Conservation (phyloP, 768 basidiomycete species). For the Kwoniella newhampshirensis region DNA sequence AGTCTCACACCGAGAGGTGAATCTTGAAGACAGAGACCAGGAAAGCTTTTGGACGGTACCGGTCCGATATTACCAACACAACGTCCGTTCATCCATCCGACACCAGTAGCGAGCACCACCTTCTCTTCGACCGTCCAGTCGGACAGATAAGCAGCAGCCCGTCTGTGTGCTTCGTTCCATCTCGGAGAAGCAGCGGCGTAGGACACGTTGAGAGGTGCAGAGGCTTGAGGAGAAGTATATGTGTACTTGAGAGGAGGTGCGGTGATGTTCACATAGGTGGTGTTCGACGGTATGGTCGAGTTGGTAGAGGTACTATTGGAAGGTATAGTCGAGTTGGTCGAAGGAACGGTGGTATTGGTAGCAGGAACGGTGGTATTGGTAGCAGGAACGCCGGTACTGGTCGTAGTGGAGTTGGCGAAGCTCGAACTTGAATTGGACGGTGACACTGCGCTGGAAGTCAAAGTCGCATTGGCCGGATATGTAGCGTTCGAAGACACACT, state of each 20-base stretch:
- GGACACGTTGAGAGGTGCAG: slow-evolving; percentile 1
- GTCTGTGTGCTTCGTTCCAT: slow-evolving; percentile 47
- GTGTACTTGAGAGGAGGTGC: not conserved
- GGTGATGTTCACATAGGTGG: not conserved
- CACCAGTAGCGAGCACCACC: slow-evolving; percentile 62
- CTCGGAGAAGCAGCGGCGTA: slow-evolving; percentile 8
- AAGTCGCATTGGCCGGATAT: not conserved
- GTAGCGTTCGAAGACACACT: not conserved
- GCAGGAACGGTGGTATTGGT: too few species aligned
- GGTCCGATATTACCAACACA: slow-evolving; percentile 40
- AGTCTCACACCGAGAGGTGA: slow-evolving; percentile 76
- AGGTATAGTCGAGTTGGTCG: not conserved
- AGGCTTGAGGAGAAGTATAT: slow-evolving; percentile 12
- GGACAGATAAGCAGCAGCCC: slow-evolving; percentile 51
- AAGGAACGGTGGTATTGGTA: too few species aligned
- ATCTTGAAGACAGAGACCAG: slow-evolving; percentile 53
- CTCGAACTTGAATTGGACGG: not conserved
- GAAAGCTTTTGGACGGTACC: slow-evolving; percentile 30
- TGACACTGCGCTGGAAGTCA: not conserved
- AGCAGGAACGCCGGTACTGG: too few species aligned
- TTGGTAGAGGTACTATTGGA: not conserved
- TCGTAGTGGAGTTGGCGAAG: too few species aligned
- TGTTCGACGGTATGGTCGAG: not conserved
- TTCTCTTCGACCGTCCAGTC: slow-evolving; percentile 63
- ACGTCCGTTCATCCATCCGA: slow-evolving; percentile 47